Percentiles rank a stretch among this genome's conserved stretches.
Conservation (phyloP, 2,329 filamentous ascomycete genomes). For the Epichloe aotearoae region DNA sequence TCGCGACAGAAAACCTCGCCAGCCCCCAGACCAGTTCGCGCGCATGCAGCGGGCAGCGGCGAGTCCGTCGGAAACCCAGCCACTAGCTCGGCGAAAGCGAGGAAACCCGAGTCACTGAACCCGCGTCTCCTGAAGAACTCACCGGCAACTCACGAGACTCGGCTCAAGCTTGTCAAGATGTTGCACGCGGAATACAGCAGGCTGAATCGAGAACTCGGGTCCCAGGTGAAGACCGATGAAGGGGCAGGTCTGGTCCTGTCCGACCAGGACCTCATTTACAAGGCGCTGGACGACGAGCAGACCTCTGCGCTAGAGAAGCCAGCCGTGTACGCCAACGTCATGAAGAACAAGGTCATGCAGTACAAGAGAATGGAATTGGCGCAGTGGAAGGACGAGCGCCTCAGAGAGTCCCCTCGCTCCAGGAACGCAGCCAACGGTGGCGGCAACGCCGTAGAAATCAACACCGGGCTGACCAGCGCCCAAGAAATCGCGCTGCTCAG, state of each 20-base stretch:
- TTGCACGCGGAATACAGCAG: constrained; percentile 53
- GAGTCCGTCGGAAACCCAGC: background rate
- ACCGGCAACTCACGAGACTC: constrained; percentile 43
- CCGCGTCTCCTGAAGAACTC: constrained; percentile 49
- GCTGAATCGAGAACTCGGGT: constrained; percentile 50
- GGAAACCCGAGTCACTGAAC: constrained; percentile 43
- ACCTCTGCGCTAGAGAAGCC: constrained; percentile 52
- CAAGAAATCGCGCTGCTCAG: constrained; percentile 57
- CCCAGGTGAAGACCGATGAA: constrained; percentile 29
- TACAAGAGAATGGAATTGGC: constrained; percentile 62
- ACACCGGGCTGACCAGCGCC: constrained; percentile 52
- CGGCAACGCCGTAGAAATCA: constrained; percentile 36
- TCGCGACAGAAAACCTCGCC: background rate
- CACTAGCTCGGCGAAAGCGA: background rate
- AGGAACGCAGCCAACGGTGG: constrained; percentile 11
- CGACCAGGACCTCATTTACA: constrained; percentile 53
- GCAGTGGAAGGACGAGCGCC: constrained; percentile 56
- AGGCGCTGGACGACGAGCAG: constrained; percentile 68
- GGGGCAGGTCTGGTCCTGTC: constrained; percentile 38
- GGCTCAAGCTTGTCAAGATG: constrained; percentile 44
- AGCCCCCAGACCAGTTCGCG: background rate
- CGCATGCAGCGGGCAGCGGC: background rate
- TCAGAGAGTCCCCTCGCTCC: constrained; percentile 14
- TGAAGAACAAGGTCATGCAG: constrained; percentile 67
- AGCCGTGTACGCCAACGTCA: constrained; percentile 65